Conservation (phyloP, 169 alveolate species). For the Eimeria necatrix region DNA sequence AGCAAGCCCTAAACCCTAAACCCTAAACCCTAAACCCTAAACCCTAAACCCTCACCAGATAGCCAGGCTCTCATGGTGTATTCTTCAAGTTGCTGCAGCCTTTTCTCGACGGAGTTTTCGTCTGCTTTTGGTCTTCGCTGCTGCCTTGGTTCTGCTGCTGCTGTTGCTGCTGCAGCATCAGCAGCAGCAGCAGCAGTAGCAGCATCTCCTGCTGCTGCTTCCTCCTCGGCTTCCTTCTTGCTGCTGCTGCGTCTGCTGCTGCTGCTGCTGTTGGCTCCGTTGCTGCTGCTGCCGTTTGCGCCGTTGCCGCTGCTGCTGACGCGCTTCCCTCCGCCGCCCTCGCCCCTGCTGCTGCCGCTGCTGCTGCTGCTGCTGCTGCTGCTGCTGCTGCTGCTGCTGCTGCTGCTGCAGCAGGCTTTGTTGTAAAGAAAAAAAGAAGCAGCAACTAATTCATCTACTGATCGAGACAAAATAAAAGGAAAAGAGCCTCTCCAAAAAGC, state of each 20-base stretch:
- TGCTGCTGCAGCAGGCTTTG: neutral
- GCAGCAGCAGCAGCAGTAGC: too few relatives aligned
- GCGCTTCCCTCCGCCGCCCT: neutral
- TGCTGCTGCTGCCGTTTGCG: conserved; percentile 26
- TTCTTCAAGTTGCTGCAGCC: conserved; percentile 1
- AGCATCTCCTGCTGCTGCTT: too few relatives aligned
- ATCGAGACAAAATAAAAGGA: neutral
- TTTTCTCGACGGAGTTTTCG: neutral
- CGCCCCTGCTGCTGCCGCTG: neutral
- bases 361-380: conserved; percentile 18
- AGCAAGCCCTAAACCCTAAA: conserved; percentile 12
- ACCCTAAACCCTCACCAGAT: neutral
- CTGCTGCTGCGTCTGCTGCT: conserved; percentile 42
- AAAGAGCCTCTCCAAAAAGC: neutral
- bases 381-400: neutral
- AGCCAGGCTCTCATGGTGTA: neutral
- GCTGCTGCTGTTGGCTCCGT: conserved; percentile 27
- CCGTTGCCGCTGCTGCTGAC: conserved; percentile 5
- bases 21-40: conserved; percentile 41
- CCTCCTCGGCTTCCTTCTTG: neutral
- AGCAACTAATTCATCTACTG: neutral
- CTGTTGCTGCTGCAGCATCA: too few relatives aligned
- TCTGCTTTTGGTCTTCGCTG: neutral
- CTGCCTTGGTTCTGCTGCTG: too few relatives aligned
- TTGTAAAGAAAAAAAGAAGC: neutral